phyloP scores from a whole-genome alignment of 257 asterid species.

The Ophiorrhiza pumila region DNA sequence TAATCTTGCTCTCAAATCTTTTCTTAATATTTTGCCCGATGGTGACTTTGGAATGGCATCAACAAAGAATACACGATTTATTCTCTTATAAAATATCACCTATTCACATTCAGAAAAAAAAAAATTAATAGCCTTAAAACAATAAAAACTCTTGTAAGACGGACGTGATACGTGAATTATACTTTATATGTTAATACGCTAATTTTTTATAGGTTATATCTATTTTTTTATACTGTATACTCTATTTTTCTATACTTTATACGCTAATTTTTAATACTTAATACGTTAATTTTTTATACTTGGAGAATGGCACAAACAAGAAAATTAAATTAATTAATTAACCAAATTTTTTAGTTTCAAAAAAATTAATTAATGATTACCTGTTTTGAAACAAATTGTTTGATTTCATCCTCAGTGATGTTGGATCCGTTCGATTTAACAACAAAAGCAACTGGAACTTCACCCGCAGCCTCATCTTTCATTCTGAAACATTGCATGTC shows the following conservation, averaged over 20 bases:
- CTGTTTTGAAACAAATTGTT: conserved; percentile 72
- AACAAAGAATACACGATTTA: conserved; percentile 60
- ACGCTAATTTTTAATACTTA: too few species aligned
- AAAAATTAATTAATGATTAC: conserved; percentile 31
- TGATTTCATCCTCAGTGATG: conserved; percentile 69
- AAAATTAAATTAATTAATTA: neutral
- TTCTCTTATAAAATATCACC: conserved; percentile 90
- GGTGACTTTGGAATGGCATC: conserved; percentile 84
- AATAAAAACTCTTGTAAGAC: too few species aligned
- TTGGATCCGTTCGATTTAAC: conserved; percentile 54
- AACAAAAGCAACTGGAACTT: conserved; percentile 89
- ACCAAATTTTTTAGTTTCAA: neutral
- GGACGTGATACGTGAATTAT: too few species aligned
- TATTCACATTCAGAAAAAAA: conserved; percentile 14
- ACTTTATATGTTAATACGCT: too few species aligned
- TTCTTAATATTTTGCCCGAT: conserved; percentile 85
- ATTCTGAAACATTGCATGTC: conserved; percentile 45
- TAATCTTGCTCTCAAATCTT: conserved; percentile 77
- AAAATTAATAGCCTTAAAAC: neutral
- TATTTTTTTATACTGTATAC: too few species aligned
- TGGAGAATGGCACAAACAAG: neutral
- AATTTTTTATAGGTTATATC: too few species aligned
- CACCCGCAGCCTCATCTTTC: conserved; percentile 85
- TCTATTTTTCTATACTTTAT: too few species aligned
- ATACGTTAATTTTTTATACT: too few species aligned